phyloP scores from a whole-genome alignment of 2,329 filamentous ascomycete species.

The Simplicillium aogashimaense region DNA sequence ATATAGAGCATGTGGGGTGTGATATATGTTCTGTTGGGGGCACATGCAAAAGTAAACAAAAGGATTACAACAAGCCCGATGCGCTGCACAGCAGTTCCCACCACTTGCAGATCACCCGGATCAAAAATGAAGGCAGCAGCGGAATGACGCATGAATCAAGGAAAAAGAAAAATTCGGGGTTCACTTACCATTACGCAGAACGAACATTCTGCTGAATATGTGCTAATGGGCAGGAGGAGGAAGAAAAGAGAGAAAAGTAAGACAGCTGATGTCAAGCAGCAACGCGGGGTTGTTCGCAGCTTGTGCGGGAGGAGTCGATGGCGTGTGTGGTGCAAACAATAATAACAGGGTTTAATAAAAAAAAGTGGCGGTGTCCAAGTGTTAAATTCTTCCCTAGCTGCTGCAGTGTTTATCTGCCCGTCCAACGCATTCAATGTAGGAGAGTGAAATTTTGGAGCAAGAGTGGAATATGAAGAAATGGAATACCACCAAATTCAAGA shows the following conservation, averaged over 20 bases:
- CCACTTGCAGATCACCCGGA: not conserved
- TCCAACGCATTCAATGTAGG: too few species aligned
- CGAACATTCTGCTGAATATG: conserved; percentile 22
- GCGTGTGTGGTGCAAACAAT: not conserved
- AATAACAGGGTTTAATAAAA: conserved; percentile 2
- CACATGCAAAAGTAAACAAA: not conserved
- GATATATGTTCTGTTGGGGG: not conserved
- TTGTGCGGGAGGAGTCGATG: not conserved
- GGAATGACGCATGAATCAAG: not conserved
- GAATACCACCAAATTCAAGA: too few species aligned
- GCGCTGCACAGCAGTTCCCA: not conserved
- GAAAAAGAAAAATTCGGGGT: not conserved
- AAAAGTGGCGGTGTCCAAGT: too few species aligned
- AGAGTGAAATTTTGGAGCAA: too few species aligned
- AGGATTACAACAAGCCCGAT: not conserved
- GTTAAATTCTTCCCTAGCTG: too few species aligned
- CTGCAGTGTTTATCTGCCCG: too few species aligned
- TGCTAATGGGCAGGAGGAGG: conserved; percentile 1
- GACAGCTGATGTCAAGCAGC: not conserved
- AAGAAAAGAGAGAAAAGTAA: not conserved
- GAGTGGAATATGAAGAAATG: too few species aligned
- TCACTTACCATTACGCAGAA: conserved; percentile 26
- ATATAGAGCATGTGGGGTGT: not conserved
- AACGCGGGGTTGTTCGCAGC: not conserved
- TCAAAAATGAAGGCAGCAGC: not conserved